These are phyloP conservation scores for Schwanniomyces etchellsii DNA, from an alignment of 1,139 yeast species.

Conservation along the genomic window DNA sequence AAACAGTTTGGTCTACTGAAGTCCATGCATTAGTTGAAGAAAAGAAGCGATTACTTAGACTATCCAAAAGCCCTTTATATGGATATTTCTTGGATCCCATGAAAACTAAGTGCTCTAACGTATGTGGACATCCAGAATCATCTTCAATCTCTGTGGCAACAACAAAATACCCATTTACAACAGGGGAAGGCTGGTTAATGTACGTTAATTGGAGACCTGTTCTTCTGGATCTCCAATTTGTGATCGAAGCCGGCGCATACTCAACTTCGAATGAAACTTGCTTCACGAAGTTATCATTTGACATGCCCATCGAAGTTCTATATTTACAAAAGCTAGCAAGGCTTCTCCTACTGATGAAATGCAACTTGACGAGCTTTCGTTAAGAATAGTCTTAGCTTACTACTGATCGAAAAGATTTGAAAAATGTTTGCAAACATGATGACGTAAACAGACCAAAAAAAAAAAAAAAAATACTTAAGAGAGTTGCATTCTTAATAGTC, in stretches of 20 bases:
- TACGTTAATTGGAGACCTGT: constrained; percentile 82
- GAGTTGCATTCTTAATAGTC: no score
- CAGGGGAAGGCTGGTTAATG: constrained; percentile 77
- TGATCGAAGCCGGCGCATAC: constrained; percentile 58
- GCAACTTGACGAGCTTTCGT: no score
- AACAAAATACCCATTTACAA: constrained; percentile 89
- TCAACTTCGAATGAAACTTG: constrained; percentile 52
- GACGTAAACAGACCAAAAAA: no score
- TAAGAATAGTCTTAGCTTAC: no score
- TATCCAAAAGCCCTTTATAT: constrained; percentile 85
- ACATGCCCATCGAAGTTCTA: not conserved
- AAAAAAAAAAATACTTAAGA: no score
- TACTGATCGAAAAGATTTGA: no score
- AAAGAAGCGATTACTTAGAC: constrained; percentile 77
- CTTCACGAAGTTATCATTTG: constrained; percentile 24
- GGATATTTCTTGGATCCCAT: constrained; percentile 93
- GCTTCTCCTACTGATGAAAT: no score
- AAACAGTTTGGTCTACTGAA: constrained; percentile 91
- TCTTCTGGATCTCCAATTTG: constrained; percentile 66
- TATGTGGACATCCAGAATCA: constrained; percentile 93
- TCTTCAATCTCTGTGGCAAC: constrained; percentile 87
- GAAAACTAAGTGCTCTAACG: constrained; percentile 88
- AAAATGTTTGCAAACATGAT: no score
- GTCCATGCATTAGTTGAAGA: constrained; percentile 98
- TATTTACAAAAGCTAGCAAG: no score